Base-by-base conservation (phyloP, 805 yeast species). In the Teunomyces aglyptinius region DNA sequence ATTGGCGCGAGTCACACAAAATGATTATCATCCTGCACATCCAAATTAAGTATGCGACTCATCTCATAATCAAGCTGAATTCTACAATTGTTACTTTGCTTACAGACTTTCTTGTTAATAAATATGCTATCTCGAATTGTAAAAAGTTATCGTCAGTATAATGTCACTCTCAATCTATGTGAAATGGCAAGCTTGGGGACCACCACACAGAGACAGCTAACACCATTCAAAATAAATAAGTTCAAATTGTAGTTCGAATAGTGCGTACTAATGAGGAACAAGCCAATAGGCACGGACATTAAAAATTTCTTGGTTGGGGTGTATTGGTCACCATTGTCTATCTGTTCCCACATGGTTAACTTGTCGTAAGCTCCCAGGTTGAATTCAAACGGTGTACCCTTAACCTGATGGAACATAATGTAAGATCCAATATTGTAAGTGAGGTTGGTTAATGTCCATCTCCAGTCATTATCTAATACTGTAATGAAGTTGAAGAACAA, bases 281-380 rank as follows among this genome's bases (percentile, higher is more conserved):
- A 75, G 6, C 82, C 83, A 52, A 94, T 87, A 22, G 99, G 99
- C n/a, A 94, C 97, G 42, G 88, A 83, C 71, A 92, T 80, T 54
- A 92, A 73, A 61, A 90, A 92, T 68, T 92, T 92, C 74, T 94
- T 91, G 32, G 96, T 84, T 10, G 99, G 99, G 0, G 99, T 94
- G 65, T 91, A 92, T 66, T 90, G 96, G 61, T 90, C 97, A 49
- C 98, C 99, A 59, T 91, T 83, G 65, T 88, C 95, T 49, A 86
- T 85, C 68, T 92, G 99, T 68, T 92, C 99, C 99, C 99, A 92
- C 97, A 92, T 89, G 18, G 97, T 94, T 55, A 92, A 76, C 60
- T 89, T 85, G 63, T 92, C 99, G 67, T 86, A 94, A 0, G 97
- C 98, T 36, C 99, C 99, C 34, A 87, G 85, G 62, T 91, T 94